These are phyloP conservation scores for Posidonia australis DNA, from an alignment of 106 monocot genomes.

Conservation along the genomic window DNA sequence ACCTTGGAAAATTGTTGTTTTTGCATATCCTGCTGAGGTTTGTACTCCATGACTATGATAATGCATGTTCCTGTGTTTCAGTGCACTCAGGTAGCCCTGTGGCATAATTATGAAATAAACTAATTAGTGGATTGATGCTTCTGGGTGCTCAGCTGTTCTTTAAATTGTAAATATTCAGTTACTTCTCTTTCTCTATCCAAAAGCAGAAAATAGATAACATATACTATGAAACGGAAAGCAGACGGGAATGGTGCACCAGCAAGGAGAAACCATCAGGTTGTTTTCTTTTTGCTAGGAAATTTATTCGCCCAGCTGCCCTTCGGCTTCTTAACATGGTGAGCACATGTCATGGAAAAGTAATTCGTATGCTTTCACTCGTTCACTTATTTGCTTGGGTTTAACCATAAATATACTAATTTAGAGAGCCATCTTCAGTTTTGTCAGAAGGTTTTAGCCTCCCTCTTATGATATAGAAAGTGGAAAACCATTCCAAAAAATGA, in stretches of 20 bases:
- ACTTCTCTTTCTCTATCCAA: not conserved
- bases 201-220: constrained; percentile 74
- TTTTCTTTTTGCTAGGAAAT: constrained; percentile 43
- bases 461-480: not conserved
- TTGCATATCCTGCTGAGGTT: no score
- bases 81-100: no score
- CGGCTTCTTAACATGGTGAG: constrained; percentile 26
- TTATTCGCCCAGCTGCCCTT: constrained; percentile 30
- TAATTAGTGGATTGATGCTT: no score
- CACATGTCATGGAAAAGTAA: not conserved
- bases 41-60: no score
- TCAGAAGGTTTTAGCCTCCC: not conserved
- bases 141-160: no score
- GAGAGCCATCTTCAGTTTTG: not conserved
- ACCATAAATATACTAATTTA: no score
- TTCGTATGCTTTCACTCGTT: not conserved
- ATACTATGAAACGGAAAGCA: constrained; percentile 80
- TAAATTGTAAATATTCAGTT: not conserved
- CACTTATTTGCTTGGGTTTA: not conserved
- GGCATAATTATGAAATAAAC: no score
- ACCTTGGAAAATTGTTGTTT: no score
- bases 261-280: constrained; percentile 28
- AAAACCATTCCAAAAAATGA: not conserved
- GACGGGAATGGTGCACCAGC: constrained; percentile 89
- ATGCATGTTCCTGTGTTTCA: no score